These are phyloP conservation scores for Hypomyces perniciosus DNA, from an alignment of 2,329 filamentous ascomycete genomes.

Conservation along the genomic window DNA sequence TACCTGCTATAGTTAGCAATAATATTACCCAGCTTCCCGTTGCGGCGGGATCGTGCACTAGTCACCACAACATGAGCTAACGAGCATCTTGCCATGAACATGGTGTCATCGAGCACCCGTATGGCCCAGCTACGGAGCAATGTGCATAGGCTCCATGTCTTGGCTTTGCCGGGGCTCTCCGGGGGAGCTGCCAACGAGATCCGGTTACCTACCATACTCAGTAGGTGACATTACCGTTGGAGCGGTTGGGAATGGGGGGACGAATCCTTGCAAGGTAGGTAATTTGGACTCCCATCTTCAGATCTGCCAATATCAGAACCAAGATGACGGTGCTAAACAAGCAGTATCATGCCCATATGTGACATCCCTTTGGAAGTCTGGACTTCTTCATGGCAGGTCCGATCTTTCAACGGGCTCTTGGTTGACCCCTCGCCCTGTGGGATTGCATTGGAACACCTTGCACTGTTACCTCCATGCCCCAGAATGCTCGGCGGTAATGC, in stretches of 20 bases:
- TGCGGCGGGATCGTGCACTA: conserved; percentile 13
- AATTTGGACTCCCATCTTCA: not conserved
- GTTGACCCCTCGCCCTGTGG: no score
- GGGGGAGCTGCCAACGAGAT: not conserved
- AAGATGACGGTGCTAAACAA: no score
- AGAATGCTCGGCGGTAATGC: no score
- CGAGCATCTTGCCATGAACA: not conserved
- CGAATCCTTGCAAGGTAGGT: not conserved
- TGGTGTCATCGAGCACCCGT: not conserved
- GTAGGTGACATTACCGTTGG: conserved; percentile 13
- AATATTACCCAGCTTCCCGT: conserved; percentile 12
- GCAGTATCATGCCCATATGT: no score
- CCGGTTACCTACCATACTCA: conserved; percentile 9
- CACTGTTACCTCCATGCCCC: no score
- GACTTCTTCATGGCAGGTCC: no score
- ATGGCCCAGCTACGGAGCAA: conserved; percentile 2
- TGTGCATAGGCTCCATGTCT: not conserved
- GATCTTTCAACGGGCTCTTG: no score
- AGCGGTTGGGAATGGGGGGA: conserved; percentile 4
- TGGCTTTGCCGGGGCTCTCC: conserved; percentile 8
- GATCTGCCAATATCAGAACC: no score
- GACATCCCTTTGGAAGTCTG: no score
- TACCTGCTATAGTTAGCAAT: no score
- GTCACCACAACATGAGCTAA: conserved; percentile 10
- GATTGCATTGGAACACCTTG: no score